Evolutionary conservation across 148 eudicot species (phyloP), one percentile per base, ranked within the genome.

Genomic region (Camellia sinensis): DNA sequence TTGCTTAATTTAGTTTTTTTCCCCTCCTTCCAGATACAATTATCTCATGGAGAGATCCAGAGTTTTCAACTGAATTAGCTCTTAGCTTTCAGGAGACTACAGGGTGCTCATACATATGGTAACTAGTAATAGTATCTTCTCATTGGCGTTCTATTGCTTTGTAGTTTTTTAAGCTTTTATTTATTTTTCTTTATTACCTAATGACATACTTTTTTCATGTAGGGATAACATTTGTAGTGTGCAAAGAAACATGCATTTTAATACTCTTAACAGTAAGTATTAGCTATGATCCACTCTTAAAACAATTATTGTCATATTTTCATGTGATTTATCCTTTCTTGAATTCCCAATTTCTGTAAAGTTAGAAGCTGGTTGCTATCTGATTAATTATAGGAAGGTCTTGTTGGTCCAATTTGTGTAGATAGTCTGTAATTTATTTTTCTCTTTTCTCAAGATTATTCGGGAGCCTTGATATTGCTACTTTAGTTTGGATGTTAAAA

Each of bases 11-110:
- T 48, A 37, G 53, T 15, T 46, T 78, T 22, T 44, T 15, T 77
- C 67, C 44, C 37, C 71, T 41, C 52, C 52, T 73, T 74, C 37
- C 88, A 97, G 99, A 92, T 82, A 97, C 98, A 81, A 94, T 97
- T 76, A 94, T 97, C 80, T 97, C 99, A 40, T 97, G 99, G 99
- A 91, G 92, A 82, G 99, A 97, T 88, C 98, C 97, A 6, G 98
- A 92, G 59, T 90, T 65, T 86, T 90, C 93, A 66, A 88, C 89
- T 46, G 98, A 97, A 75, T 74, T 97, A 79, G 99, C 99, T 72
- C 98, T 97, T 80, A 97, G 99, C 88, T 97, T 97, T 85, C 97
- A 92, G 82, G 99, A 97, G 83, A 84, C 80, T 65, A 86, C 97
- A 59, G 98, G 98, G 64, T 94, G 98, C 90, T 91, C 95, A 75